Conservation (phyloP, 2,329 filamentous ascomycete species). For the Fusarium fujikuroi region DNA sequence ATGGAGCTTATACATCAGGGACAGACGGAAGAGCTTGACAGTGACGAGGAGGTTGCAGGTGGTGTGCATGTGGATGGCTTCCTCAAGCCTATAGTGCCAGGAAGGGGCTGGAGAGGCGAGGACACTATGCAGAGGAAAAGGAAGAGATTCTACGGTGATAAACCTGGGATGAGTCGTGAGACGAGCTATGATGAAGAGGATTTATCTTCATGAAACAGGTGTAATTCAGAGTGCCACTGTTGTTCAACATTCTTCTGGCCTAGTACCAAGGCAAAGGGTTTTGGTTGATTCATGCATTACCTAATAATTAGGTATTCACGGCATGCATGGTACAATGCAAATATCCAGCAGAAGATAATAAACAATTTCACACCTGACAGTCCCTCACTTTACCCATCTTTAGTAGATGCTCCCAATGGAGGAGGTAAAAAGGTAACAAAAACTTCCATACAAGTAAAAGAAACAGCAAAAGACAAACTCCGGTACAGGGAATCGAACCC, state of each 20-base stretch:
- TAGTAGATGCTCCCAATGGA: neutral
- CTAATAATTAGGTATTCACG: no score
- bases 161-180: constrained; percentile 12
- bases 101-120: constrained; percentile 59
- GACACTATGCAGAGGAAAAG: constrained; percentile 47
- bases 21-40: constrained; percentile 50
- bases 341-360: neutral
- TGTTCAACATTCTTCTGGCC: neutral
- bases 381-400: neutral
- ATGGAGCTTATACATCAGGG: constrained; percentile 53
- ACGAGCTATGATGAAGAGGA: constrained; percentile 23
- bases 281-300: neutral
- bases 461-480: constrained; percentile 22
- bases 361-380: neutral
- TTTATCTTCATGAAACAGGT: constrained; percentile 9
- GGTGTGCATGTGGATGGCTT: constrained; percentile 77
- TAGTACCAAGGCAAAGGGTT: neutral
- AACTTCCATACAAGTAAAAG: neutral
- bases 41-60: constrained; percentile 67
- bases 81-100: constrained; percentile 63
- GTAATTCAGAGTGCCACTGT: neutral
- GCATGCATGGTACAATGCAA: neutral
- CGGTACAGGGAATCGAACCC: constrained; percentile 46
- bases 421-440: neutral
- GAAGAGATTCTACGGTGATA: constrained; percentile 43